Evolutionary conservation across 345 rosid species (phyloP), one percentile per base, ranked within the genome.

Genomic region (Brassica juncea): DNA sequence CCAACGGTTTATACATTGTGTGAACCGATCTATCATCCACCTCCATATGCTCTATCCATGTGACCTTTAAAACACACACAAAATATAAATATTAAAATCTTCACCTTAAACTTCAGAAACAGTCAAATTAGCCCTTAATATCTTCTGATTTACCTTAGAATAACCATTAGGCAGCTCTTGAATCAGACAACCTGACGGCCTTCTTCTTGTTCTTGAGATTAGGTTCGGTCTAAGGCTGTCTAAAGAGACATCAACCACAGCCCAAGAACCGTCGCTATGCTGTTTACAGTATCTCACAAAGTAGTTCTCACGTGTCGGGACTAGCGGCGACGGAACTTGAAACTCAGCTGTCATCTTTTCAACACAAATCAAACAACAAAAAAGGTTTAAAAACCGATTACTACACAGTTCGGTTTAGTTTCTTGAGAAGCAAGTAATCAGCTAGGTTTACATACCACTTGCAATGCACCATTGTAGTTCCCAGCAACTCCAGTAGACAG

Each of bases 401-500:
- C 4, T 16, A 37, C 16, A 21, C 1, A 10, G 44, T 27, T 32
- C 0, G 6, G 37, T 44, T 21, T 31, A 2, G 10, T 70, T 57
- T 31, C 83, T 76, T 76, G 80, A 14, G 32, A 58, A 44, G 34
- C 73, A 81, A 81, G 73, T 75, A 66, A 81, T 5, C 7, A 57
- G 63, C 11, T 2, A 6, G 0, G 34, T 58, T 3, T 7, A 47
- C 77, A 47, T 81, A 95, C 99, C 98, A 95, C 97, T 95, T 95
- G 99, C 64, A 95, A 87, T 39, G 99, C 99, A 54, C 99, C 99
- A 79, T 95, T 95, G 82, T 87, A 93, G 87, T 93, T 95, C 68
- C 99, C 99, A 64, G 98, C 99, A 52, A 95, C 97, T 52, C 99
- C 99, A 44, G 97, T 93, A 1, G 98, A 95, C 23, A 95, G 88